Evolutionary conservation across 2,329 filamentous ascomycete genomes (phyloP), one percentile per base, ranked within the genome.

Genomic region (Hypoxylon sp.): DNA sequence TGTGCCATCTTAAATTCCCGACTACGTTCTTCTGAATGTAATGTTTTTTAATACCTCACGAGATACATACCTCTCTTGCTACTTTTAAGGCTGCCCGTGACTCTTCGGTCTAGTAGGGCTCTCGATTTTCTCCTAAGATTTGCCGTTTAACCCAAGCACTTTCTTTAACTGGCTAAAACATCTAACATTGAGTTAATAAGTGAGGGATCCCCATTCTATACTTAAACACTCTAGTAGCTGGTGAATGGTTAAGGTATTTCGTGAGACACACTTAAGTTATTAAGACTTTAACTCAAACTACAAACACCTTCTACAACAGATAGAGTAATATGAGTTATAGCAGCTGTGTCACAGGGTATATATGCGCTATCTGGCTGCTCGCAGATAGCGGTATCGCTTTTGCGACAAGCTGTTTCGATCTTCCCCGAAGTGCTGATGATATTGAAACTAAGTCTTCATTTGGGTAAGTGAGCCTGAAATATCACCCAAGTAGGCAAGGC

Each of bases 371-470:
- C n/a, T n/a, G n/a, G n/a, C n/a, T n/a, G n/a, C n/a, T n/a, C n/a
- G n/a, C n/a, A n/a, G n/a, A n/a, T n/a, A n/a, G n/a, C n/a, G n/a
- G n/a, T n/a, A n/a, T n/a, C n/a, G n/a, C n/a, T n/a, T n/a, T n/a
- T n/a, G 20, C n/a, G 20, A 11, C 14, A 44, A 56, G 32, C 53
- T 26, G 14, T 26, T 53, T 63, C 7, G 14, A 18, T 36, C 18
- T 63, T 9, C n/a, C 26, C 50, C 53, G 30, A 2, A 20, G 44
- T 48, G 56, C 56, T 14, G 42, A 8, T 8, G 16, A 22, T 5
- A 14, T n/a, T 4, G 56, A 55, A 5, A 65, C 61, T 12, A 65
- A 18, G 14, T n/a, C n/a, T 26, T 14, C 62, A 48, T 61, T 26
- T 12, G 16, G 18, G 42, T 36, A 20, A 33, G 22, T 60, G 9